Conservation (phyloP, 345 rosid species). For the Turritis glabra region DNA sequence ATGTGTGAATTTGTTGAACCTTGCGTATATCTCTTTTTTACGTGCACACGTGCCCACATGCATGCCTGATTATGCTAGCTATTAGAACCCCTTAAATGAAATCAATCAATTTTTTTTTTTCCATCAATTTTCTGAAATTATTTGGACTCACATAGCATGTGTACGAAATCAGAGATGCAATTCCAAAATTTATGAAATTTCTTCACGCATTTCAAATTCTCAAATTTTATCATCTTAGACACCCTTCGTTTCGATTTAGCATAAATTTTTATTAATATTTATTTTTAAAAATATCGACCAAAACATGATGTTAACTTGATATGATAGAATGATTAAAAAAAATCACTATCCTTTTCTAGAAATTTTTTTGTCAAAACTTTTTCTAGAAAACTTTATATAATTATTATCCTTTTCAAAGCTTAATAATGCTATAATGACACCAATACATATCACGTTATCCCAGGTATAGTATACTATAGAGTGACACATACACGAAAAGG, state of each 20-base stretch:
- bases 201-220: background rate
- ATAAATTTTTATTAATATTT: no score
- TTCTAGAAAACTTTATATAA: background rate
- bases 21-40: slow-evolving; percentile 43
- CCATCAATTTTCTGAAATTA: background rate
- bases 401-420: background rate
- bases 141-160: slow-evolving; percentile 24
- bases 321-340: no score
- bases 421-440: slow-evolving; percentile 30
- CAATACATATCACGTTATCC: background rate
- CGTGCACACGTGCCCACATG: slow-evolving; percentile 81
- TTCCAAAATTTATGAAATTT: background rate
- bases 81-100: background rate
- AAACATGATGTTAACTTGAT: background rate
- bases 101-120: background rate
- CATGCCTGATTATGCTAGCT: slow-evolving; percentile 46
- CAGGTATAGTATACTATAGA: slow-evolving; percentile 1
- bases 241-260: background rate
- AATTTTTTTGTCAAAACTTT: background rate
- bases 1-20: slow-evolving; percentile 72
- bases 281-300: background rate
- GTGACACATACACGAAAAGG: slow-evolving; percentile 17
- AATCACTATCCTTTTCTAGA: no score
- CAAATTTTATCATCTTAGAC: background rate
- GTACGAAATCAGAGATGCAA: slow-evolving; percentile 17